Percentiles rank a stretch among this genome's conserved stretches.
Conservation (phyloP, 106 monocot species). For the Dendrobium huoshanense region DNA sequence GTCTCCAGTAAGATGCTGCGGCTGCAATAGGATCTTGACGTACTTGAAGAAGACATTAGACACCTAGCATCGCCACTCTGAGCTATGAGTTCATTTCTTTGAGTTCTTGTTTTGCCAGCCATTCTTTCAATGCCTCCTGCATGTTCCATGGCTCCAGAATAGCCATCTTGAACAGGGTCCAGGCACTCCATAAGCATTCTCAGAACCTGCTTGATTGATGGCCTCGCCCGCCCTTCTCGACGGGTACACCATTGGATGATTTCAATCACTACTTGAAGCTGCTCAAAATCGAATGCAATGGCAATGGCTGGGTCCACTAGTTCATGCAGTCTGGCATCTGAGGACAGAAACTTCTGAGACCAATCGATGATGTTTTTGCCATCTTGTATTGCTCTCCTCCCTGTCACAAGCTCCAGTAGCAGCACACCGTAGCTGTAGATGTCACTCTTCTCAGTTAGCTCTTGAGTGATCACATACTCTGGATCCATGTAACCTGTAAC, state of each 20-base stretch:
- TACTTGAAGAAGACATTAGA: slow-evolving; percentile 82
- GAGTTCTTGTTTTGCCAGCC: slow-evolving; percentile 11
- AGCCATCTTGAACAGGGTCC: slow-evolving; percentile 39
- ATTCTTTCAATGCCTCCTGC: slow-evolving; percentile 12
- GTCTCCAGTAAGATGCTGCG: slow-evolving; percentile 69
- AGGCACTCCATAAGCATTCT: slow-evolving; percentile 63
- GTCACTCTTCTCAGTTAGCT: slow-evolving; percentile 80
- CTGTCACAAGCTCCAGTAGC: slow-evolving; percentile 69
- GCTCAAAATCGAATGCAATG: slow-evolving; percentile 45
- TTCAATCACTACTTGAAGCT: slow-evolving; percentile 48
- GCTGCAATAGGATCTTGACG: slow-evolving; percentile 85
- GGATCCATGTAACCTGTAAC: slow-evolving; percentile 85
- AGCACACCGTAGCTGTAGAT: slow-evolving; percentile 88
- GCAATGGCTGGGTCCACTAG: slow-evolving; percentile 53
- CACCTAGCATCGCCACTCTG: slow-evolving; percentile 57
- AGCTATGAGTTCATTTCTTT: slow-evolving; percentile 20
- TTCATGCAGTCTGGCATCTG: slow-evolving; percentile 33
- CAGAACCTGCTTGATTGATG: slow-evolving; percentile 83
- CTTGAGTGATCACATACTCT: slow-evolving; percentile 70
- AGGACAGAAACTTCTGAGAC: slow-evolving; percentile 50
- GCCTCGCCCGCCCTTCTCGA: slow-evolving; percentile 58
- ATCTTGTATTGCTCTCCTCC: slow-evolving; percentile 75
- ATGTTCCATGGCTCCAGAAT: slow-evolving; percentile 19
- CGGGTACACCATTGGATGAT: slow-evolving; percentile 76
- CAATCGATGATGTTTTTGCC: slow-evolving; percentile 72